Evolutionary conservation across 331 rosid genomes (phyloP), one percentile per base, ranked within the genome.

Genomic region (Saraca asoca): DNA sequence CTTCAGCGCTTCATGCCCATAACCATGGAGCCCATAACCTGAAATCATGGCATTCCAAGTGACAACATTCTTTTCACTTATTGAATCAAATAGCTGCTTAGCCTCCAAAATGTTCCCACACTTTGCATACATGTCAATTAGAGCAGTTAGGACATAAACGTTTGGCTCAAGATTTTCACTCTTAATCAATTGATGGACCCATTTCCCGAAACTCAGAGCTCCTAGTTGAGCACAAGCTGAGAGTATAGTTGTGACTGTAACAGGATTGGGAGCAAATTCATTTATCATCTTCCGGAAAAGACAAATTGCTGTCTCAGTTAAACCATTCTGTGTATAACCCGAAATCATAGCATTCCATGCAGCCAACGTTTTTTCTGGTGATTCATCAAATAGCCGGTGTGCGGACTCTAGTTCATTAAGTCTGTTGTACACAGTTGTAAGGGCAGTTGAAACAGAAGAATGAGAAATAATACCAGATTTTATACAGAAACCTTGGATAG

Each of bases 191-290:
- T 80, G 75, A 71, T 94, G 98, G 34, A 86, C 87, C 96, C 92
- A 90, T 77, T 85, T 86, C 42, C 98, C 97, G 38, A 90, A 82
- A 81, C 95, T 80, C 15, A 90, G 56, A 9, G 96, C 82, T 71
- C 96, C 98, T 42, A 90, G 96, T 72, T 90, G 97, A 61, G 98
- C 97, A 70, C 95, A 94, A 33, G 98, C 98, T 17, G 98, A 94
- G 78, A 90, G 97, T 66, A 88, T 68, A 71, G 87, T 86, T 38
- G 98, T 86, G 58, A 90, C 63, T 0, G 98, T 94, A 44, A 82
- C 81, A 24, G 89, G 88, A 83, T 88, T 90, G 12, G 97, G 97
- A 24, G 60, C 61, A 68, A 90, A 77, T 12, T 82, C 90, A 56
- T 83, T 65, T 59, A 57, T 86, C 97, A 94, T 94, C 63, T 86